phyloP scores from a whole-genome alignment of 2,329 filamentous ascomycete species.

The Fusarium napiforme region DNA sequence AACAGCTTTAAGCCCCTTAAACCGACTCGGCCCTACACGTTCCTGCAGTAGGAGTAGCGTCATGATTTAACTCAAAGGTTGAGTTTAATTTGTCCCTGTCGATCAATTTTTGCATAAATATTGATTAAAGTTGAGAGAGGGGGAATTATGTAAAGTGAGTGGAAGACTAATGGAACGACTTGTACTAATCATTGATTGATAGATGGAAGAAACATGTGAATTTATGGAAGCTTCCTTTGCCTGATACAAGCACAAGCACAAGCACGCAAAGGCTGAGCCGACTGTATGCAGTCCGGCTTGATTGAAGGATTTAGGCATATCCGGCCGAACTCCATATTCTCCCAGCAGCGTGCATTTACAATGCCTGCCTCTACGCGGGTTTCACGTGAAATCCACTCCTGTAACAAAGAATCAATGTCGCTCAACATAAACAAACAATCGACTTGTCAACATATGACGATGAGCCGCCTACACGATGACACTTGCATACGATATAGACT shows the following conservation, averaged over 20 bases:
- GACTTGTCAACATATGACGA: background rate
- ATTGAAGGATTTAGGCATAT: background rate
- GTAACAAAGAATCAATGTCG: background rate
- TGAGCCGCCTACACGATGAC: background rate
- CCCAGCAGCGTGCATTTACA: background rate
- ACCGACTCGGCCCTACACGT: background rate
- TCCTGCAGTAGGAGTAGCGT: constrained; percentile 35
- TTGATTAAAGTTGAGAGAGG: background rate
- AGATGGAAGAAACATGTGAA: background rate
- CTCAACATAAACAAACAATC: background rate
- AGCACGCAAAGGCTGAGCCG: background rate
- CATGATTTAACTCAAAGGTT: constrained; percentile 28
- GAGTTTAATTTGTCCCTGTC: constrained; percentile 22
- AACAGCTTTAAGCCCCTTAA: constrained; percentile 1
- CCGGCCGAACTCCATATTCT: background rate
- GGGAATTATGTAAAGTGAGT: background rate
- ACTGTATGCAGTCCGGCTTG: background rate
- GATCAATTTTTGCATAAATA: background rate
- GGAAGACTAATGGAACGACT: background rate
- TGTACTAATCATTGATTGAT: background rate
- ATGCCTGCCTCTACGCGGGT: background rate
- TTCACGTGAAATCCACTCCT: background rate
- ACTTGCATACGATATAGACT: background rate
- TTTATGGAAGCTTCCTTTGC: background rate
- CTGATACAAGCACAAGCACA: background rate